Conservation (phyloP, 2,329 filamentous ascomycete species). For the Aspergillus vadensis region DNA sequence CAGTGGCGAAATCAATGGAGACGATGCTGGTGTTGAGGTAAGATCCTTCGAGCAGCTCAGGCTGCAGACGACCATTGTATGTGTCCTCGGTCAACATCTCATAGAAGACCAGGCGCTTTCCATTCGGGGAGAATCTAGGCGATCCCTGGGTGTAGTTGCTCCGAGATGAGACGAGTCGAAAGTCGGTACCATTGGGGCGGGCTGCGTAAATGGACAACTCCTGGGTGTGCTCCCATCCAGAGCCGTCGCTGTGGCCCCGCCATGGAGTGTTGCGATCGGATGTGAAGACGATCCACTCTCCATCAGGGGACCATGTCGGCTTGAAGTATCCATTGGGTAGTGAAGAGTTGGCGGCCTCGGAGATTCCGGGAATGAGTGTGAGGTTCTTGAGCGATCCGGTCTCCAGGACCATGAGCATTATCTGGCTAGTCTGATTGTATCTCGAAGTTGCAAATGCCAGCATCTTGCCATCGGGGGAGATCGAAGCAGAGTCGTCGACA, state of each 20-base stretch:
- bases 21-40: constrained; percentile 25
- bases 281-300: constrained; percentile 46
- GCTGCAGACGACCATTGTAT: constrained; percentile 38
- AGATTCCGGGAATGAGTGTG: constrained; percentile 33
- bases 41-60: constrained; percentile 11
- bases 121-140: constrained; percentile 43
- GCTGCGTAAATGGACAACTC: constrained; percentile 45
- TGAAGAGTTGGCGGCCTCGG: constrained; percentile 19
- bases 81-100: constrained; percentile 44
- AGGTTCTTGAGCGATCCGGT: constrained; percentile 38
- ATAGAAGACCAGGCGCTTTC: constrained; percentile 41
- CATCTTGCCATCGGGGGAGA: constrained; percentile 43
- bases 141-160: constrained; percentile 40
- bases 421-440: constrained; percentile 38
- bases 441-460: constrained; percentile 43
- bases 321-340: constrained; percentile 42
- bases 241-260: constrained; percentile 43
- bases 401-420: constrained; percentile 43
- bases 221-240: constrained; percentile 47
- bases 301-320: constrained; percentile 46
- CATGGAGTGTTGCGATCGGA: constrained; percentile 48
- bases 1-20: constrained; percentile 45
- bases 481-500: constrained; percentile 40
- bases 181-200: constrained; percentile 40
- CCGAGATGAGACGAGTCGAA: constrained; percentile 38